phyloP scores from a whole-genome alignment of 805 yeast species.

The Barnettozyma pratensis region DNA sequence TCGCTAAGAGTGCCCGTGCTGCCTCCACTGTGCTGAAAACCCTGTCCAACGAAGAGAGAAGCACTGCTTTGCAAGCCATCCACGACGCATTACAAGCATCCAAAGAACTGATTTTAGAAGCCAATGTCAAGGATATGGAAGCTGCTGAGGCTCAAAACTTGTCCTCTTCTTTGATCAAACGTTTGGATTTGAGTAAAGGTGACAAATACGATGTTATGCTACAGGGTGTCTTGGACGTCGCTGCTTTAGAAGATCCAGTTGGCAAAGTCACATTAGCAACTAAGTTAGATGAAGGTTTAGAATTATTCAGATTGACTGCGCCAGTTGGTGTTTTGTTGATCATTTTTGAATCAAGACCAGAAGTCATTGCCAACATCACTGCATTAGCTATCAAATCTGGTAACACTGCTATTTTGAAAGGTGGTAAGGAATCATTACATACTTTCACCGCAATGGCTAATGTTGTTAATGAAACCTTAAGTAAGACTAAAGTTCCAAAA shows the following conservation, averaged over 20 bases:
- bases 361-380: slow-evolving; percentile 95
- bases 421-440: slow-evolving; percentile 89
- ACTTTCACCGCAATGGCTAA: slow-evolving; percentile 81
- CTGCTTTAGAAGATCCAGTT: slow-evolving; percentile 83
- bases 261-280: slow-evolving; percentile 83
- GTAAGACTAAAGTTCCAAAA: slow-evolving; percentile 64
- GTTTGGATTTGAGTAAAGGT: slow-evolving; percentile 75
- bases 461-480: slow-evolving; percentile 57
- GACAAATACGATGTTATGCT: slow-evolving; percentile 93
- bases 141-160: slow-evolving; percentile 59
- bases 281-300: slow-evolving; percentile 85
- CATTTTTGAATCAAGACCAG: slow-evolving; percentile 95
- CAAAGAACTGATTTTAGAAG: slow-evolving; percentile 60
- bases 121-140: slow-evolving; percentile 72
- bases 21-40: slow-evolving; percentile 85
- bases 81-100: slow-evolving; percentile 59
- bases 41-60: slow-evolving; percentile 65
- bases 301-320: slow-evolving; percentile 75
- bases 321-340: slow-evolving; percentile 93
- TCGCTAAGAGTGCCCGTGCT: slow-evolving; percentile 75
- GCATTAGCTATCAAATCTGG: slow-evolving; percentile 95
- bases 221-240: slow-evolving; percentile 91
- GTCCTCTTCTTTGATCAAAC: slow-evolving; percentile 67
- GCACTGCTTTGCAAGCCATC: slow-evolving; percentile 64
- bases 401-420: slow-evolving; percentile 93